Percentiles rank a stretch among this genome's conserved stretches.
Conservation (phyloP, 192 early-diverging fungal species). For the Phycomyces nitens region DNA sequence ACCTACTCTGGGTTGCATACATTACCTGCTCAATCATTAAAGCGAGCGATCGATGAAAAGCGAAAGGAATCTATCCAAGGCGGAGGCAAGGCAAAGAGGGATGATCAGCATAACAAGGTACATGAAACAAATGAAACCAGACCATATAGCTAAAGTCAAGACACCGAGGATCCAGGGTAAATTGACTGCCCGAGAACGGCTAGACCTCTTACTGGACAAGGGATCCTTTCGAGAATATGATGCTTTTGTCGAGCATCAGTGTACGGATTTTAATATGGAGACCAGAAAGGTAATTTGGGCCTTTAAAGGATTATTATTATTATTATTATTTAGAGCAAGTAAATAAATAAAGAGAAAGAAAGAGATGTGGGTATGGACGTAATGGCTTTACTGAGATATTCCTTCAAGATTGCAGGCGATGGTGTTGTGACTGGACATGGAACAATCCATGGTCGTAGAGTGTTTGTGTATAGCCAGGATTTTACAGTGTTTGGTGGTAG, state of each 20-base stretch:
- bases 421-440: conserved; percentile 96
- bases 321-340: too few species aligned
- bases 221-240: conserved; percentile 90
- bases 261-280: conserved; percentile 88
- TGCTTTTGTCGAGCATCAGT: conserved; percentile 92
- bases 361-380: conserved; percentile 17
- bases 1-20: background rate
- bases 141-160: background rate
- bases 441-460: conserved; percentile 85
- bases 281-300: conserved; percentile 42
- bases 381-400: background rate
- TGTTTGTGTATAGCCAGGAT: conserved; percentile 92
- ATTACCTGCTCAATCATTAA: background rate
- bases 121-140: background rate
- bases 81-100: conserved; percentile 77
- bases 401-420: conserved; percentile 75
- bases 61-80: conserved; percentile 70
- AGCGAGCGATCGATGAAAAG: conserved; percentile 53
- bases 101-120: conserved; percentile 83
- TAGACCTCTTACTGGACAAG: conserved; percentile 79
- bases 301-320: too few species aligned
- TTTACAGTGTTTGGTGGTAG: conserved; percentile 93
- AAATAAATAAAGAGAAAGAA: too few species aligned
- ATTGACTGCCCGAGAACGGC: conserved; percentile 88
- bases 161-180: conserved; percentile 61